Percentiles rank a stretch among this genome's conserved stretches.
Evolutionary conservation across 345 rosid species (phyloP).

Genomic region (Ceriops tagal): DNA sequence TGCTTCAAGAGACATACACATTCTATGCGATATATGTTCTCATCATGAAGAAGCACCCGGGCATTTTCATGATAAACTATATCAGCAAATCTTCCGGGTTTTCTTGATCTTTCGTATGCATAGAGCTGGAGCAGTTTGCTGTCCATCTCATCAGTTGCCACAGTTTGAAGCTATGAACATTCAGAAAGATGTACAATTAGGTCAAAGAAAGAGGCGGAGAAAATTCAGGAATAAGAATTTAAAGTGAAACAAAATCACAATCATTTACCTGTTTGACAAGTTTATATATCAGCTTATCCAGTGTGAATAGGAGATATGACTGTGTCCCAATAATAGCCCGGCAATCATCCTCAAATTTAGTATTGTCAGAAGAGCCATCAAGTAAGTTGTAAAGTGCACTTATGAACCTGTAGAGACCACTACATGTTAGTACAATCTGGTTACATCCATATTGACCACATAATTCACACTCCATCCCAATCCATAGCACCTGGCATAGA

Average conservation of each 20-base stretch:
- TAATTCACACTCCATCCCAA: neutral
- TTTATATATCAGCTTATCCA: constrained; percentile 90
- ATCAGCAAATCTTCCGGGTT: constrained; percentile 60
- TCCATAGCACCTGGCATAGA: constrained; percentile 66
- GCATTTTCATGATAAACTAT: constrained; percentile 77
- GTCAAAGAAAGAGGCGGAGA: neutral
- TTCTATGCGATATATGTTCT: constrained; percentile 83
- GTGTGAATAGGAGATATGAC: constrained; percentile 85
- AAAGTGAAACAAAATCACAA: constrained; percentile 5
- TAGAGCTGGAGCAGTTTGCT: constrained; percentile 81
- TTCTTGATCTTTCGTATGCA: constrained; percentile 79
- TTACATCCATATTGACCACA: neutral
- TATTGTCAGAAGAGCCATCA: constrained; percentile 90
- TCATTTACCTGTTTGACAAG: constrained; percentile 78
- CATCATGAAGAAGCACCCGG: constrained; percentile 81
- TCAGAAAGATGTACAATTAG: constrained; percentile 5
- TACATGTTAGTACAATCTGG: constrained; percentile 8
- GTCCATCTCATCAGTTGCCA: constrained; percentile 88
- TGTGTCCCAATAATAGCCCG: constrained; percentile 93
- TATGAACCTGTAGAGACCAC: constrained; percentile 56
- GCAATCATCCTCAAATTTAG: constrained; percentile 97
- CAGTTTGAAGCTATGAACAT: constrained; percentile 67
- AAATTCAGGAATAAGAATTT: neutral
- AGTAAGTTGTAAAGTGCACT: constrained; percentile 86
- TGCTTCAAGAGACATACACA: constrained; percentile 52